phyloP scores from a whole-genome alignment of 164 flowering plant genomes.

The Tinospora cordifolia region DNA sequence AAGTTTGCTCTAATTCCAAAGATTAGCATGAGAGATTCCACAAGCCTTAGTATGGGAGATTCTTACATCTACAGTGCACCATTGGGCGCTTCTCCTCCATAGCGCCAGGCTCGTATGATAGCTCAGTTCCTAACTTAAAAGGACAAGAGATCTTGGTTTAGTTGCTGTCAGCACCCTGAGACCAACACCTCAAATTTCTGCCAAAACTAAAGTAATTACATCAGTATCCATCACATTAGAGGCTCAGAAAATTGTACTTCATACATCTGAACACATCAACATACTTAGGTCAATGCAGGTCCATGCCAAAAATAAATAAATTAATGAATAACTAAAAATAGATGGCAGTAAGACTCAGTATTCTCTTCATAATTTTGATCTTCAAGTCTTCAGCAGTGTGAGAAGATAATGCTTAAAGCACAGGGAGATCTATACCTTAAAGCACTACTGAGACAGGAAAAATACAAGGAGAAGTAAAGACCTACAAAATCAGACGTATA shows the following conservation, averaged over 20 bases:
- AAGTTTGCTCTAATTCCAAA: background rate
- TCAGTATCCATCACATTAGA: background rate
- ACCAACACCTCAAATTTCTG: background rate
- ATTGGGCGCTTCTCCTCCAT: slow-evolving; percentile 1
- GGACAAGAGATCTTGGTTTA: background rate
- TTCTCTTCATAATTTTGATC: slow-evolving; percentile 1
- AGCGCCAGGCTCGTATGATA: background rate
- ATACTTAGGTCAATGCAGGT: background rate
- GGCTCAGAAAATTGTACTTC: background rate
- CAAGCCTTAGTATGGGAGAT: background rate
- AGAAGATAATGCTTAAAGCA: slow-evolving; percentile 1
- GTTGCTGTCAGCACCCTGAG: background rate
- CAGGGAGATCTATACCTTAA: background rate
- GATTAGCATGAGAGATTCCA: background rate
- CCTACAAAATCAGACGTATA: slow-evolving; percentile 1
- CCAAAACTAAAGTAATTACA: background rate
- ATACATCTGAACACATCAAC: background rate
- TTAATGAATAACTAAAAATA: background rate
- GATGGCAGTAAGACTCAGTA: background rate
- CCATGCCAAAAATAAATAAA: background rate
- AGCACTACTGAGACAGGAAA: background rate
- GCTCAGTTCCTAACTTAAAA: background rate
- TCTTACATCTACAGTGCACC: background rate
- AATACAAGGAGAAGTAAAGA: background rate
- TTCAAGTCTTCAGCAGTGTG: background rate